Base-by-base conservation (phyloP, 345 rosid genomes). In the Eucalyptus caleyi region DNA sequence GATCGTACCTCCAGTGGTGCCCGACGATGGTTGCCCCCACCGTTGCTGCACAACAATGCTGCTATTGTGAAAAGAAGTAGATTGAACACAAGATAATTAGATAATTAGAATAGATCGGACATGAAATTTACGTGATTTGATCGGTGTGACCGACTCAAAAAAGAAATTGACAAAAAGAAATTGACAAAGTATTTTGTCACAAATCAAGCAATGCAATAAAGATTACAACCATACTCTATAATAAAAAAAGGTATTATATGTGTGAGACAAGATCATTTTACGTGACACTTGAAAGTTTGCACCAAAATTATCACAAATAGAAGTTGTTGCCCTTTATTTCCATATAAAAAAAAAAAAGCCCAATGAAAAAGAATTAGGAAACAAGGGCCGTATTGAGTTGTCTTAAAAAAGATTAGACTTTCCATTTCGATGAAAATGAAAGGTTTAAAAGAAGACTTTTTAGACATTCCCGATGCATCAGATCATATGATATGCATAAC, bases 381-480 rank as follows among this genome's bases (percentile, higher is more conserved):
- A 65, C 9, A 16, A n/a, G 21, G 21, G 37, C 19, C 77, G 3
- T 16, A n/a, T n/a, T n/a, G 18, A n/a, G 77, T 4, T n/a, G 77
- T 65, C 34, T n/a, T 65, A 7, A 30, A n/a, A n/a, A 65, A 32
- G 2, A 62, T 53, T 13, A 65, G 77, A 65, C 32, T 50, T 56
- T 51, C 44, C 6, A 87, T 87, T 26, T 87, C 27, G 45, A 50
- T 60, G 81, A 54, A 85, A 53, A 87, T 80, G 86, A 50, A 32
- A 90, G 18, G 87, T 77, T 77, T 77, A 59, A 90, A 92, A 82
- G 90, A 44, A 81, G 88, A 82, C 87, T 90, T 91, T 89, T 49
- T 89, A 49, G 65, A 86, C 89, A 92, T 91, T 90, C 92, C 91
- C 89, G 45, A 90, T 89, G 91, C 87, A 88, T 85, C 50, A 72